Evolutionary conservation across 2,329 filamentous ascomycete genomes (phyloP), one percentile per base, ranked within the genome.

Genomic region (Scorias spongiosa): DNA sequence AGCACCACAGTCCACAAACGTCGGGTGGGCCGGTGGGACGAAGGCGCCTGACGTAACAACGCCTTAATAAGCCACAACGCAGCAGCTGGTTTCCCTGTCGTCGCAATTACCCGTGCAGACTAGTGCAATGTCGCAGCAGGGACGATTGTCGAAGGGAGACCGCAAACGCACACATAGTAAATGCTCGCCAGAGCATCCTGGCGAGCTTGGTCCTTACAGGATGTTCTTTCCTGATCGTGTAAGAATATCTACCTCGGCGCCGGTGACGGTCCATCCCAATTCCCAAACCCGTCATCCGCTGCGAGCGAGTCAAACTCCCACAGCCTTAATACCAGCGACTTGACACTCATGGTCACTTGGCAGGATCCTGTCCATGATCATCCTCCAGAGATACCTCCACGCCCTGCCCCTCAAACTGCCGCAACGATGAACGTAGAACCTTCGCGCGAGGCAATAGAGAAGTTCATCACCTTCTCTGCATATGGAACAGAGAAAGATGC

Each of bases 401-500:
- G 41, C 42, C 48, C 44, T 20, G 26, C 37, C 6, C 15, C 32
- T 12, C 47, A 50, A 51, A 42, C 6, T 10, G 50, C 48, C 14
- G 52, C 52, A 10, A 52, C 45, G 37, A 58, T 58, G 52, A 39
- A 49, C 29, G 46, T 49, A 28, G 54, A 60, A 42, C 54, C 56
- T 5, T 47, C 42, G 29, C 42, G 51, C 14, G 52, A 54, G 5
- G 44, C 54, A 11, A 48, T 62, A 29, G 42, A 45, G 10, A 39
- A 44, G 42, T 40, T 62, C 7, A 46, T 49, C 18, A 46, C 39
- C 2, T 43, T 62, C 36, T 49, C 49, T 2, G 47, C 39, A 5
- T 49, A 28, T 20, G 38, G 50, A 39, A 11, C 37, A n/a, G 30
- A 44, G 48, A 45, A 48, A 1, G 51, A 46, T 9, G 58, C 57